Base-by-base conservation (phyloP, 2,329 filamentous ascomycete genomes). In the Calonectria ilicicola region DNA sequence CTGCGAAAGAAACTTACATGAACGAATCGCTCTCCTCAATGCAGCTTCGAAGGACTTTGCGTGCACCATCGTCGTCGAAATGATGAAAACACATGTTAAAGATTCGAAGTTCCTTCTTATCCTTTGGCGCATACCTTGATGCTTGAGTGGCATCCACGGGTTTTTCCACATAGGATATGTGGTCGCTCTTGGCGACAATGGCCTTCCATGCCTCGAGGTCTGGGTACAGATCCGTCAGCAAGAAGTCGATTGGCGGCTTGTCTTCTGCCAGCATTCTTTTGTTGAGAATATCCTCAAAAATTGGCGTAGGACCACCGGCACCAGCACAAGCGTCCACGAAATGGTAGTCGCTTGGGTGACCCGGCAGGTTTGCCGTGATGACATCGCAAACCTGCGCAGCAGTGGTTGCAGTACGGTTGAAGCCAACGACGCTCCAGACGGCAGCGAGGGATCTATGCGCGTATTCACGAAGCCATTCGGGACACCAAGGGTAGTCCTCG, bases 11-110 rank as follows among this genome's bases (percentile, higher is more conserved):
- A 26, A 15, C n/a, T 62, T 60, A 77, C 75, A 78, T 76, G 70
- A 78, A 78, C 3, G 75, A 56, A 32, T 78, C 76, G 0, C 72
- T 46, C n/a, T 76, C 68, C 27, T 78, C 74, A 2, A 78, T 69
- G 42, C 75, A 76, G 60, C 76, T 77, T 26, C 76, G 70, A 14
- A 77, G 60, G 6, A 77, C 75, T 68, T 75, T 76, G 40, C 73
- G 73, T 14, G 76, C 75, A n/a, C 75, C 76, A 14, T 65, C 66
- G 19, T 78, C 76, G 35, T 78, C 75, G 56, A 78, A 78, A 56
- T 78, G 76, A 51, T 78, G 76, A 56, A 77, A 77, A 62, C 75
- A 78, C 76, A 77, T 75, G 70, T 76, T 77, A 67, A 77, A 77
- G 10, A 77, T 77, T 14, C 76, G 65, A 58, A 76, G 49, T 56